A percentile compares a stretch with the other conserved stretches of the same genome.
phyloP scores from a whole-genome alignment of 345 rosid species.

The Arabidopsis arenosa region DNA sequence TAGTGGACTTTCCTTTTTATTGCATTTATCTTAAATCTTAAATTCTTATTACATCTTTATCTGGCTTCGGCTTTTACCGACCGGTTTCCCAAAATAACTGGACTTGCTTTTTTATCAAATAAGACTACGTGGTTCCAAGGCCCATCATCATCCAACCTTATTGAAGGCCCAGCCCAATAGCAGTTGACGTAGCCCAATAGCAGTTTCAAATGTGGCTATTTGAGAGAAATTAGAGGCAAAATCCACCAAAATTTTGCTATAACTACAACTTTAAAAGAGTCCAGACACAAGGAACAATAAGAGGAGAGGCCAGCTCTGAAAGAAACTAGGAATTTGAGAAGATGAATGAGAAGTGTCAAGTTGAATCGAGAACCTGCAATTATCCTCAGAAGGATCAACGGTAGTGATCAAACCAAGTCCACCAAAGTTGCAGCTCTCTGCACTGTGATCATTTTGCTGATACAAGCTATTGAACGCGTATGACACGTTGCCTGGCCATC shows the following conservation, averaged over 20 bases:
- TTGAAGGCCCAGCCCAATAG: constrained; percentile 15
- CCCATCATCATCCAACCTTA: not conserved
- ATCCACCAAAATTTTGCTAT: not conserved
- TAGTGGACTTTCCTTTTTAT: constrained; percentile 8
- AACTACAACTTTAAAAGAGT: constrained; percentile 19
- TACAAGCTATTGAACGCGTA: constrained; percentile 88
- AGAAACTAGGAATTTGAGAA: constrained; percentile 18
- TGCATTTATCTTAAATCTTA: not conserved
- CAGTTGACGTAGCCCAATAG: constrained; percentile 18
- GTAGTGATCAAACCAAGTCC: constrained; percentile 87
- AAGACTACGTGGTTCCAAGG: not conserved
- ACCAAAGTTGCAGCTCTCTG: constrained; percentile 77
- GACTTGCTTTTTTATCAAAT: not conserved
- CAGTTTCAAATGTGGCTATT: constrained; percentile 1
- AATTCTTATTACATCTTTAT: constrained; percentile 2
- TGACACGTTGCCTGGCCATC: constrained; percentile 85
- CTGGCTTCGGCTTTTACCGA: no score
- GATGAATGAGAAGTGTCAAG: constrained; percentile 59
- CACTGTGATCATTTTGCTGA: constrained; percentile 80
- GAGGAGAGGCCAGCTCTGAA: constrained; percentile 30
- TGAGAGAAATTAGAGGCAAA: not conserved
- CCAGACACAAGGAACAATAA: constrained; percentile 18
- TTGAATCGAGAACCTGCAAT: constrained; percentile 65
- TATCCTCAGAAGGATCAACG: constrained; percentile 75
- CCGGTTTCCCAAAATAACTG: constrained; percentile 9